Percentiles rank a stretch among this genome's conserved stretches.
These are phyloP conservation scores for Borovskyia barvae DNA, from an alignment of 208 protist species.

Conservation along the genomic window DNA sequence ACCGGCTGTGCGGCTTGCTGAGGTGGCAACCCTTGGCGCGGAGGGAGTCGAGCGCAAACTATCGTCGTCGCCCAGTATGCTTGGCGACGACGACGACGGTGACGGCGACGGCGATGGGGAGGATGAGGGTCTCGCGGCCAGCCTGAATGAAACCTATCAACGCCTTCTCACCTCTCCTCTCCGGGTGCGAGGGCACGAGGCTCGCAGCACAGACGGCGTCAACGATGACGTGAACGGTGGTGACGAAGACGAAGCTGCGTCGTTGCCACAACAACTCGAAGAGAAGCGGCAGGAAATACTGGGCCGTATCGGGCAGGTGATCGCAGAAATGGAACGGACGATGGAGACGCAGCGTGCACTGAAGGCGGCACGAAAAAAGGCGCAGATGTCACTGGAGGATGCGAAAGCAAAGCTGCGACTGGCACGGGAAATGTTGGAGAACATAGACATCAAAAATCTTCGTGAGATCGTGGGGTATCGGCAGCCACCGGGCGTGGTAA, in stretches of 20 bases:
- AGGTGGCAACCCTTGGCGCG: no score
- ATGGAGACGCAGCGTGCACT: constrained; percentile 22
- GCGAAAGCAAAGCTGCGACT: constrained; percentile 32
- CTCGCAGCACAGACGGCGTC: not conserved
- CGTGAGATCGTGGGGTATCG: constrained; percentile 69
- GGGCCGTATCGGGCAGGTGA: constrained; percentile 5
- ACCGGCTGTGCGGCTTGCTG: constrained; percentile 1
- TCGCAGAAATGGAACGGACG: constrained; percentile 10
- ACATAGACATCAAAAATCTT: constrained; percentile 43
- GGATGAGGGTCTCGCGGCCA: constrained; percentile 16
- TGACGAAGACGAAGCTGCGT: not conserved
- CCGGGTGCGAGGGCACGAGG: not conserved
- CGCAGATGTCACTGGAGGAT: constrained; percentile 15
- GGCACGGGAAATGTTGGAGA: constrained; percentile 40
- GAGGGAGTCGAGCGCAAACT: no score
- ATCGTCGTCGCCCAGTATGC: not conserved
- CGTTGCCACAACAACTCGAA: constrained; percentile 14
- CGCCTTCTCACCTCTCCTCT: constrained; percentile 2
- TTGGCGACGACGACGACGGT: not conserved
- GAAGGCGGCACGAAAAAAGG: constrained; percentile 16
- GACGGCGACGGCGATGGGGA: constrained; percentile 6
- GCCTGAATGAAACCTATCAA: constrained; percentile 16
- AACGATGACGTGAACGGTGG: not conserved
- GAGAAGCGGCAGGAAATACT: constrained; percentile 13
- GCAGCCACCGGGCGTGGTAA: constrained; percentile 57